phyloP scores from a whole-genome alignment of 805 yeast species.

The Candida hungchunana region DNA sequence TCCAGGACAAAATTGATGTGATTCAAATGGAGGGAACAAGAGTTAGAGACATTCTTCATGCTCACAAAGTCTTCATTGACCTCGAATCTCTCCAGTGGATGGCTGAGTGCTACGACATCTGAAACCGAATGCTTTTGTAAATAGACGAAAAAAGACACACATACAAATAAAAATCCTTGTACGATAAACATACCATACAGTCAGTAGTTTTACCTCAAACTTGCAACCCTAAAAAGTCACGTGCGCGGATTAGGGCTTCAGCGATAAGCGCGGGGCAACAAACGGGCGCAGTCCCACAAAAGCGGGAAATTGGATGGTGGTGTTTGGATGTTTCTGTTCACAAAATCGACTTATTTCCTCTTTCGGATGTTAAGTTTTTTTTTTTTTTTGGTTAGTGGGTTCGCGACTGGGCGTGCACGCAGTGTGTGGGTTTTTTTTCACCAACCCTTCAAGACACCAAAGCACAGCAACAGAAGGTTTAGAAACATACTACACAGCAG shows the following conservation, averaged over 20 bases:
- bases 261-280: too few relatives aligned
- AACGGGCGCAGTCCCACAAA: too few relatives aligned
- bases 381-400: neutral
- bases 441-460: constrained; percentile 17
- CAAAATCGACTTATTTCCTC: constrained; percentile 1
- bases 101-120: constrained; percentile 24
- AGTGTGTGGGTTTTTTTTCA: constrained; percentile 14
- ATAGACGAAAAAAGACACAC: constrained; percentile 6
- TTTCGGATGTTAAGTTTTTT: constrained; percentile 2
- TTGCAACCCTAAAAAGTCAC: too few relatives aligned
- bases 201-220: too few relatives aligned
- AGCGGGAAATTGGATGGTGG: too few relatives aligned
- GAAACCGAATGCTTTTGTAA: constrained; percentile 10
- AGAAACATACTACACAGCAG: constrained; percentile 16
- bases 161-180: too few relatives aligned
- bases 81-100: constrained; percentile 65
- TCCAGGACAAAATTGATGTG: constrained; percentile 55
- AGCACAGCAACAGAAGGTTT: constrained; percentile 7
- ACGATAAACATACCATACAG: too few relatives aligned
- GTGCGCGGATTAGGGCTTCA: too few relatives aligned
- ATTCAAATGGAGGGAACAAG: constrained; percentile 73
- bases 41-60: constrained; percentile 78
- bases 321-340: constrained; percentile 6
- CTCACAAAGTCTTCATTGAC: constrained; percentile 73
- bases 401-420: constrained; percentile 4